phyloP scores from a whole-genome alignment of 2,329 filamentous ascomycete genomes.

The Trichophyton equinum region DNA sequence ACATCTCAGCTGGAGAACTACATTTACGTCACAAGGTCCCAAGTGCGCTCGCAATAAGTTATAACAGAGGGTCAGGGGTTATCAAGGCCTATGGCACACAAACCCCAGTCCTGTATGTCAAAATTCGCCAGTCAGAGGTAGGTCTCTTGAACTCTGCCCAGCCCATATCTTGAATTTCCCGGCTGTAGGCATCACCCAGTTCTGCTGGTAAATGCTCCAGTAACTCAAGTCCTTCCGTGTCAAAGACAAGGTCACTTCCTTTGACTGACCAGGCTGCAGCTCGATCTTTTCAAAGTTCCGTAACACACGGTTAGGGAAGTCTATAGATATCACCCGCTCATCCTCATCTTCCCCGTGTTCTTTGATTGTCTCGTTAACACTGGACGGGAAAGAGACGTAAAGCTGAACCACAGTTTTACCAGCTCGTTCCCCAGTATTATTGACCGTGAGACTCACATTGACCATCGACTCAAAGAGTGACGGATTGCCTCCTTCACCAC shows the following conservation, averaged over 20 bases:
- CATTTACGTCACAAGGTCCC: not conserved
- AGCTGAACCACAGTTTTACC: constrained; percentile 45
- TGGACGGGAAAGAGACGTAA: constrained; percentile 37
- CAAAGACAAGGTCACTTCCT: constrained; percentile 35
- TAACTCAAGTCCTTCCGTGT: constrained; percentile 26
- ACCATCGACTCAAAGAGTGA: constrained; percentile 44
- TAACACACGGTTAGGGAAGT: constrained; percentile 29
- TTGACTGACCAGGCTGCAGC: constrained; percentile 32
- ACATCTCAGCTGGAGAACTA: not conserved
- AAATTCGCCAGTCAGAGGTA: constrained; percentile 14
- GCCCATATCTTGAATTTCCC: constrained; percentile 17
- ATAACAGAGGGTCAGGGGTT: not conserved
- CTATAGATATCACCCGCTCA: constrained; percentile 3
- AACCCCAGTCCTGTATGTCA: not conserved
- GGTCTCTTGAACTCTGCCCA: constrained; percentile 19
- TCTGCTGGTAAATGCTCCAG: constrained; percentile 25
- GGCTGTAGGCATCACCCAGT: constrained; percentile 23
- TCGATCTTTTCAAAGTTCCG: constrained; percentile 42
- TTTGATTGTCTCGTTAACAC: constrained; percentile 26
- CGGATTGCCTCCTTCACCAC: constrained; percentile 50
- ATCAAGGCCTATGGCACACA: not conserved
- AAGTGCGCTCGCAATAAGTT: not conserved
- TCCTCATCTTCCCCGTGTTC: not conserved
- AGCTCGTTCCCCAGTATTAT: constrained; percentile 38
- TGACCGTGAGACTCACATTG: constrained; percentile 36